Evolutionary conservation across 192 early-diverging fungal genomes (phyloP).

Genomic region (Coemansia sp.): DNA sequence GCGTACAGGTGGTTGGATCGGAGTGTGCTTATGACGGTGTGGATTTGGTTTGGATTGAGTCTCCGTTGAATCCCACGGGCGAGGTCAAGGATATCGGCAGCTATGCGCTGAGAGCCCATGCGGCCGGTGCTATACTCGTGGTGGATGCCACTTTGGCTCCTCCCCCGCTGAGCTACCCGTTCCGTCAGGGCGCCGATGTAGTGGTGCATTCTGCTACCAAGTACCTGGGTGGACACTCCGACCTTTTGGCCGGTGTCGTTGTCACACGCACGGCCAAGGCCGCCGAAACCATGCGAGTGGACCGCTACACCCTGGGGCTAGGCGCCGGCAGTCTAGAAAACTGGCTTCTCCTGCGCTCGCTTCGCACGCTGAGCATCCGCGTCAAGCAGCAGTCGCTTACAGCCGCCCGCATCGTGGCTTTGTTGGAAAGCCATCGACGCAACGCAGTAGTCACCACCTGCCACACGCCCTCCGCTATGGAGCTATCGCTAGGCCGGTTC

Average conservation of each 20-base stretch:
- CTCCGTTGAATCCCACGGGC: constrained; percentile 65
- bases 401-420: constrained; percentile 56
- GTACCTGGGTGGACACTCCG: constrained; percentile 72
- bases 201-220: constrained; percentile 75
- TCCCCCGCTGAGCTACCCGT: constrained; percentile 65
- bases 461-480: constrained; percentile 25
- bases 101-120: constrained; percentile 52
- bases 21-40: constrained; percentile 44
- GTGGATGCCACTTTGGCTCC: constrained; percentile 75
- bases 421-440: constrained; percentile 52
- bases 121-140: constrained; percentile 57
- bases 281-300: constrained; percentile 46
- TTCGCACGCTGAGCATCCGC: constrained; percentile 64
- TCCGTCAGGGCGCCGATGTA: constrained; percentile 65
- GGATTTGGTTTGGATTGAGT: constrained; percentile 66
- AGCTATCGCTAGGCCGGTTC: constrained; percentile 25
- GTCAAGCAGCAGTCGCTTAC: constrained; percentile 64
- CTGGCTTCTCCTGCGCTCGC: constrained; percentile 65
- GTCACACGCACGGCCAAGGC: constrained; percentile 46
- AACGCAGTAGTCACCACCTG: constrained; percentile 44
- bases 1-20: constrained; percentile 33
- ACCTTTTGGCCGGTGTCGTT: constrained; percentile 68
- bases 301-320: constrained; percentile 59
- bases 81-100: constrained; percentile 51
- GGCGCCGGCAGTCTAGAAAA: constrained; percentile 65